phyloP scores from a whole-genome alignment of 1,139 yeast species.

The Yamadazyma diospyri region DNA sequence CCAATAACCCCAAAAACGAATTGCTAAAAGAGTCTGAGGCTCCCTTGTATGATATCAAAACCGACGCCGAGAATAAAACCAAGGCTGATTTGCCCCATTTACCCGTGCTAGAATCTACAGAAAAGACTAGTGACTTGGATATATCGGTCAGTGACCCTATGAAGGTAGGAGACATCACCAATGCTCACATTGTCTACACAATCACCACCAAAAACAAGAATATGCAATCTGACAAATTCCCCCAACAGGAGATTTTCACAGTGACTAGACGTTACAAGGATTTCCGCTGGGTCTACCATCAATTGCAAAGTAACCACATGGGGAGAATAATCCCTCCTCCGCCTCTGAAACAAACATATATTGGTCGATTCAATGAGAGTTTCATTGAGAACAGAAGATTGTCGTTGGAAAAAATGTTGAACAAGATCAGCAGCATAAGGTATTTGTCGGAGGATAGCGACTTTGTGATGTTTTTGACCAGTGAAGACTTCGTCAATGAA shows the following conservation, averaged over 20 bases:
- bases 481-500: constrained; percentile 65
- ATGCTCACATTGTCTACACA: constrained; percentile 85
- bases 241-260: constrained; percentile 30
- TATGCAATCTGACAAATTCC: constrained; percentile 19
- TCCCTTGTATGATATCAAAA: constrained; percentile 45
- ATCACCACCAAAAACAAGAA: constrained; percentile 56
- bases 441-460: constrained; percentile 67
- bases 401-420: constrained; percentile 86
- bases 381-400: constrained; percentile 83
- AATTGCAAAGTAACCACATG: constrained; percentile 80
- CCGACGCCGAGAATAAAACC: constrained; percentile 9
- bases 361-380: constrained; percentile 83
- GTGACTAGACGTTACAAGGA: constrained; percentile 81
- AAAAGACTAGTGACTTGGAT: constrained; percentile 30
- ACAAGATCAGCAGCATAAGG: constrained; percentile 57
- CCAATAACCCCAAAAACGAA: constrained; percentile 19
- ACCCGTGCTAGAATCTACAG: constrained; percentile 2
- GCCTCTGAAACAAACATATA: constrained; percentile 85
- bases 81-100: constrained; percentile 5
- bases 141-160: constrained; percentile 87
- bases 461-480: constrained; percentile 72
- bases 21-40: constrained; percentile 42
- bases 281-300: constrained; percentile 86
- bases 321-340: constrained; percentile 95
- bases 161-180: constrained; percentile 86